Conservation (phyloP, 2,329 filamentous ascomycete species). For the Rosellinia necatrix region DNA sequence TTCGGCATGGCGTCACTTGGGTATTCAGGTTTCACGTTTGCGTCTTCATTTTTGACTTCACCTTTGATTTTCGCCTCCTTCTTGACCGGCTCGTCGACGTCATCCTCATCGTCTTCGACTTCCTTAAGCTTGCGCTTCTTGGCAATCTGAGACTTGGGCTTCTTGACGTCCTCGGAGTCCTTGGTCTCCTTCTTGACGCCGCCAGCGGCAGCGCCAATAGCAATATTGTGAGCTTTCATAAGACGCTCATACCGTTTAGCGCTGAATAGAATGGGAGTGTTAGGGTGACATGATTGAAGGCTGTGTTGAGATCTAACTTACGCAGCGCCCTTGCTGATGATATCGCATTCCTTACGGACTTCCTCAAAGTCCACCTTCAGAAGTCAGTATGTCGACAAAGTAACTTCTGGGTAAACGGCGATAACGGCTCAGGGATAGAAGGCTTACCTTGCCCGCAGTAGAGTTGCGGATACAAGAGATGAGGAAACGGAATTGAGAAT, state of each 20-base stretch:
- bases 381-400: conserved; percentile 27
- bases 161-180: conserved; percentile 11
- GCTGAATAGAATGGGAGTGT: conserved; percentile 45
- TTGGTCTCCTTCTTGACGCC: conserved; percentile 38
- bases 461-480: conserved; percentile 68
- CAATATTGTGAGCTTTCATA: conserved; percentile 61
- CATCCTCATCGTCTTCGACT: conserved; percentile 43
- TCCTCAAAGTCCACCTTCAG: conserved; percentile 65
- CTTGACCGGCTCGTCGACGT: conserved; percentile 41
- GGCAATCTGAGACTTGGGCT: conserved; percentile 31
- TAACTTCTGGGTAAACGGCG: background rate
- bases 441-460: conserved; percentile 61
- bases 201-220: conserved; percentile 32
- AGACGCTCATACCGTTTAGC: conserved; percentile 72
- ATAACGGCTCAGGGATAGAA: too few species aligned
- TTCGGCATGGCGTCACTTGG: conserved; percentile 27
- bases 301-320: conserved; percentile 56
- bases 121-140: conserved; percentile 44
- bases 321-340: conserved; percentile 71
- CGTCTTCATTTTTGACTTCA: conserved; percentile 44
- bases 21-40: conserved; percentile 39
- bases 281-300: background rate
- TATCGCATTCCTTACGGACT: conserved; percentile 67
- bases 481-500: conserved; percentile 67
- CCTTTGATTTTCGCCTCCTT: conserved; percentile 35